These are phyloP conservation scores for Yarrowia bubula DNA, from an alignment of 805 yeast species.

Conservation along the genomic window DNA sequence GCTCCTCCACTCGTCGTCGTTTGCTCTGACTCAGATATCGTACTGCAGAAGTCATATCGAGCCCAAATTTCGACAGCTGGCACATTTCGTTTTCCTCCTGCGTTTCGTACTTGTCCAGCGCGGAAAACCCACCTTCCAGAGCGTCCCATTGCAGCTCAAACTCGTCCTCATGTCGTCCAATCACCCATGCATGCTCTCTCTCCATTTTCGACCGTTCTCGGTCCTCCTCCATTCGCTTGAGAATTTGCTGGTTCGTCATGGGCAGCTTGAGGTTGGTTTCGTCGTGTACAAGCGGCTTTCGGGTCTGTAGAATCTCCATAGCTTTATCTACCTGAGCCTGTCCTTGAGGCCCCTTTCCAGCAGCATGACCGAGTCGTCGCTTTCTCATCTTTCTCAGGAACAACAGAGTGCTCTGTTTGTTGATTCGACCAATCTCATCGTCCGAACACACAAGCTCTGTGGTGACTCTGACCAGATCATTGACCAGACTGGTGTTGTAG, in stretches of 20 bases:
- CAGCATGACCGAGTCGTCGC: background rate
- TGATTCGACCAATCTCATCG: conserved; percentile 22
- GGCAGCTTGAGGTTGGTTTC: conserved; percentile 13
- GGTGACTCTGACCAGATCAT: conserved; percentile 8
- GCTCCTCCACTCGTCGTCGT: conserved; percentile 5
- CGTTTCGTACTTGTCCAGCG: conserved; percentile 51
- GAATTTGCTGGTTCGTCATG: conserved; percentile 50
- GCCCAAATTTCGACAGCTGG: conserved; percentile 6
- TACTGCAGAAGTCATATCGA: conserved; percentile 7
- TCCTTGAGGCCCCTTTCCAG: conserved; percentile 1
- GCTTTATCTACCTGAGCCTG: background rate
- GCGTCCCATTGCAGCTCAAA: conserved; percentile 49
- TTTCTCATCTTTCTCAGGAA: background rate
- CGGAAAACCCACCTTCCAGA: conserved; percentile 39
- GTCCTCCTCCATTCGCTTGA: conserved; percentile 86
- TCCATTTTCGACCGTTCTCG: conserved; percentile 80
- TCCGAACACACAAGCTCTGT: conserved; percentile 14
- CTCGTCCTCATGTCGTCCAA: conserved; percentile 48
- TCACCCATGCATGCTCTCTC: conserved; percentile 78
- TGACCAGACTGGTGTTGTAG: conserved; percentile 1
- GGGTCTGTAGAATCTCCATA: background rate
- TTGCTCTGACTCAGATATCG: background rate
- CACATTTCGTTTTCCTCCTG: conserved; percentile 52
- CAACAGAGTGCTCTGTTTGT: conserved; percentile 31
- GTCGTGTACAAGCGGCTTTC: background rate